phyloP scores from a whole-genome alignment of 2,329 filamentous ascomycete species.

The Chrysoporthe puriensis region DNA sequence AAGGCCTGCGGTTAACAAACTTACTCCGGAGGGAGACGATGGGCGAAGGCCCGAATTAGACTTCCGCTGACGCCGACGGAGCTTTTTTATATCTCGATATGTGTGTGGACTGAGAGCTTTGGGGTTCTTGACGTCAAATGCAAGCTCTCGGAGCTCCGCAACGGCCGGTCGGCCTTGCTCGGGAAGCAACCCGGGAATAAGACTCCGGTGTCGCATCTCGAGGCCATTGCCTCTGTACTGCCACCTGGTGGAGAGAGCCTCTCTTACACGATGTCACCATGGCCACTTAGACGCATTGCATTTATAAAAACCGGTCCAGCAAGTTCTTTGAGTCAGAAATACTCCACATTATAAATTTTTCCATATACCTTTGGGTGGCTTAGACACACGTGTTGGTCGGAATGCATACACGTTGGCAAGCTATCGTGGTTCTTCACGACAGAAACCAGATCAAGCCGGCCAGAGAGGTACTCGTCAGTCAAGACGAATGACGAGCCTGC shows the following conservation, averaged over 20 bases:
- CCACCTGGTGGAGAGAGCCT: background rate
- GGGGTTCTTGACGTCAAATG: background rate
- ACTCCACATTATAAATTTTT: background rate
- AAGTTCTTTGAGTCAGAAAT: background rate
- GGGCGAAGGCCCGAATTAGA: background rate
- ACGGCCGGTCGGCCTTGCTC: constrained; percentile 2
- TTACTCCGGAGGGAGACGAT: too few species aligned
- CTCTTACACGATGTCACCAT: background rate
- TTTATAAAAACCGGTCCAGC: background rate
- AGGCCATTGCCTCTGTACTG: background rate
- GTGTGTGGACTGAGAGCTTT: too few species aligned
- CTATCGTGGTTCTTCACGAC: too few species aligned
- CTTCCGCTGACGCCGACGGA: too few species aligned
- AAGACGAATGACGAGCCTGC: too few species aligned
- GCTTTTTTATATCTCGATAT: too few species aligned
- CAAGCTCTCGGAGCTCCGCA: constrained; percentile 7
- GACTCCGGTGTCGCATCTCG: too few species aligned
- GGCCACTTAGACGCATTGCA: background rate
- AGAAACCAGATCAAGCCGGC: too few species aligned
- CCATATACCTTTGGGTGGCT: background rate
- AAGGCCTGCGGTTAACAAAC: too few species aligned
- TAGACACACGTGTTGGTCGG: too few species aligned
- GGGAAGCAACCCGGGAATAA: too few species aligned
- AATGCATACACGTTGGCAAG: background rate
- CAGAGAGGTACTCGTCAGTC: too few species aligned